Evolutionary conservation across 495 filamentous ascomycete genomes (phyloP).

Genomic region (Astrothelium macrocarpum): DNA sequence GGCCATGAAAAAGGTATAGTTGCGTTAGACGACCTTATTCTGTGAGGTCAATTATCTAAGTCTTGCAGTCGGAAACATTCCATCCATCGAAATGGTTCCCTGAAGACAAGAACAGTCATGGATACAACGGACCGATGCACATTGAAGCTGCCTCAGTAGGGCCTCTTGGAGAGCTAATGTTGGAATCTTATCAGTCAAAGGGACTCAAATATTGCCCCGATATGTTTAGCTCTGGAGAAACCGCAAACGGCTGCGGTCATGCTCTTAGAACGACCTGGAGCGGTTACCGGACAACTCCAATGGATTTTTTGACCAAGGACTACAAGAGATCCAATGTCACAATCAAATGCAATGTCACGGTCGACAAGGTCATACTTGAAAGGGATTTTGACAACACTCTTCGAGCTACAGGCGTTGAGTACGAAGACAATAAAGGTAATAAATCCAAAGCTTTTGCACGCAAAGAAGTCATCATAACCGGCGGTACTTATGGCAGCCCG

Average conservation of each 20-base stretch:
- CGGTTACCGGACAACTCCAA: constrained; percentile 38
- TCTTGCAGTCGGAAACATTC: constrained; percentile 12
- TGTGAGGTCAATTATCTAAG: not conserved
- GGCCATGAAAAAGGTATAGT: constrained; percentile 41
- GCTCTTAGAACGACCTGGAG: constrained; percentile 41
- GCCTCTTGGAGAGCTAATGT: constrained; percentile 39
- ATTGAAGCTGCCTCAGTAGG: constrained; percentile 41
- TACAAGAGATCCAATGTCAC: constrained; percentile 11
- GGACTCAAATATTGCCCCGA: constrained; percentile 40
- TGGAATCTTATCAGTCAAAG: constrained; percentile 40
- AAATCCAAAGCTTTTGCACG: constrained; percentile 5
- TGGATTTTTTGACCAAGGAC: constrained; percentile 38
- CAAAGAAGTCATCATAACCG: constrained; percentile 16
- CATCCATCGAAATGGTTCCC: constrained; percentile 31
- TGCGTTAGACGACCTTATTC: not conserved
- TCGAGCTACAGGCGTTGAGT: constrained; percentile 13
- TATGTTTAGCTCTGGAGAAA: constrained; percentile 43
- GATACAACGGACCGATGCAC: constrained; percentile 38
- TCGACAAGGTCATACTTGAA: constrained; percentile 18
- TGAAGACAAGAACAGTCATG: constrained; percentile 17
- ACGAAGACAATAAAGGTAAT: constrained; percentile 11
- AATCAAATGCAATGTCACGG: constrained; percentile 11
- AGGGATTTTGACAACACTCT: constrained; percentile 4
- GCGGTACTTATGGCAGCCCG: constrained; percentile 16
- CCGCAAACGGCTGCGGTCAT: constrained; percentile 44